These are phyloP conservation scores for Moesziomyces sp. DNA, from an alignment of 1,284 basidiomycete genomes.

Conservation along the genomic window DNA sequence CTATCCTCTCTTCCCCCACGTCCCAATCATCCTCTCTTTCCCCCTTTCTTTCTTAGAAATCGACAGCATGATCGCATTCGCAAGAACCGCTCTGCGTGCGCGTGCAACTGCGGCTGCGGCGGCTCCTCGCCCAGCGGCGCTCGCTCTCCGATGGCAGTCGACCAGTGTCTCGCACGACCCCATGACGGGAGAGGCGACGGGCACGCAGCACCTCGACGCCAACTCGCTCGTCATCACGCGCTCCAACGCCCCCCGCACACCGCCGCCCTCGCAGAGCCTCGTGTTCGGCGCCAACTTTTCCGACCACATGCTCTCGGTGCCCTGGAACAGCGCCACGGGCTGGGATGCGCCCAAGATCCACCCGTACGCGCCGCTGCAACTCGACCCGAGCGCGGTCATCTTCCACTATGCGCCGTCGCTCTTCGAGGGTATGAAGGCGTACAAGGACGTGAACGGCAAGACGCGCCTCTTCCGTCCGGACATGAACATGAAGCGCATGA, in stretches of 20 bases:
- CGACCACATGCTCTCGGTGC: slow-evolving; percentile 90
- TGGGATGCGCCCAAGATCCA: slow-evolving; percentile 87
- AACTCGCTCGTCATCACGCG: slow-evolving; percentile 31
- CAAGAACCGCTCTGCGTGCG: slow-evolving; percentile 34
- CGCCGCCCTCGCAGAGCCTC: slow-evolving; percentile 61
- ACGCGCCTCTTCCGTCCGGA: slow-evolving; percentile 94
- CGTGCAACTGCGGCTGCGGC: slow-evolving; percentile 11
- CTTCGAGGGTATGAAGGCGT: slow-evolving; percentile 98
- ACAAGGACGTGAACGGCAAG: slow-evolving; percentile 80
- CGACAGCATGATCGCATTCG: slow-evolving; percentile 21
- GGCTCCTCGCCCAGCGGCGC: background rate
- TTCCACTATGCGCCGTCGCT: slow-evolving; percentile 90
- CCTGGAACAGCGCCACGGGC: slow-evolving; percentile 79
- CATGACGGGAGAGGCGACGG: slow-evolving; percentile 60
- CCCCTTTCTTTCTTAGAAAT: background rate
- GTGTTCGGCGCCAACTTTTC: slow-evolving; percentile 75
- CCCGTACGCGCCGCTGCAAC: slow-evolving; percentile 80
- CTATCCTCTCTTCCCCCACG: background rate
- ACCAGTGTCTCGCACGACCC: slow-evolving; percentile 45
- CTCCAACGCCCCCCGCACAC: slow-evolving; percentile 36
- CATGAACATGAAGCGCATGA: slow-evolving; percentile 90
- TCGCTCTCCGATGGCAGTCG: slow-evolving; percentile 23
- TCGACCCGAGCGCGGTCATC: slow-evolving; percentile 87
- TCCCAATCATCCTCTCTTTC: background rate
- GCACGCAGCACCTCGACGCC: slow-evolving; percentile 48